Evolutionary conservation across 768 basidiomycete genomes (phyloP).

Genomic region (Lentinula raphanica): DNA sequence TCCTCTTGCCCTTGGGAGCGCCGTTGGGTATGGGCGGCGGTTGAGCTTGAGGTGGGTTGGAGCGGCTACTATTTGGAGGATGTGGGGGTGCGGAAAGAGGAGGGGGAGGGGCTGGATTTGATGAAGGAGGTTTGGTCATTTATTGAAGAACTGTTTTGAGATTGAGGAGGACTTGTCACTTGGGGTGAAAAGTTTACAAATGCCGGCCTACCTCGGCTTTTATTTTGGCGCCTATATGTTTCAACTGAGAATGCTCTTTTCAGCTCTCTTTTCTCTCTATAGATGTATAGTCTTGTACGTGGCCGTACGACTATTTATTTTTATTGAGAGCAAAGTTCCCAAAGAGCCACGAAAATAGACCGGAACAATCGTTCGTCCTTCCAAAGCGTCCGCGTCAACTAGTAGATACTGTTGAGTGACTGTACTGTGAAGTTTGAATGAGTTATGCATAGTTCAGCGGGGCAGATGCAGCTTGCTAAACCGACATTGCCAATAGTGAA

Average conservation of each 20-base stretch:
- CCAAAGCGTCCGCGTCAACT: too few relatives aligned
- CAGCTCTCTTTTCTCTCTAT: too few relatives aligned
- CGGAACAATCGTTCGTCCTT: neutral
- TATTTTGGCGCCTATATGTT: too few relatives aligned
- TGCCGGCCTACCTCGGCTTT: neutral
- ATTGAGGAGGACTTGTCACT: neutral
- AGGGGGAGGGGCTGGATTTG: slow-evolving; percentile 55
- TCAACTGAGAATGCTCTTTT: neutral
- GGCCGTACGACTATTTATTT: too few relatives aligned
- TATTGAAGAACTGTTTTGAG: slow-evolving; percentile 20
- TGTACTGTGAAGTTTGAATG: too few relatives aligned
- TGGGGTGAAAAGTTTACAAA: neutral
- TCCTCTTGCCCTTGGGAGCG: slow-evolving; percentile 62
- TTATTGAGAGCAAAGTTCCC: neutral
- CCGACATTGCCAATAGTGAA: too few relatives aligned
- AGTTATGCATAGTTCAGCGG: too few relatives aligned
- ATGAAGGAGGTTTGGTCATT: slow-evolving; percentile 46
- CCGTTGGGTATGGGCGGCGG: slow-evolving; percentile 37
- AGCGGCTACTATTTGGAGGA: slow-evolving; percentile 40
- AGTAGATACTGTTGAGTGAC: too few relatives aligned
- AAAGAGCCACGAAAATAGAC: neutral
- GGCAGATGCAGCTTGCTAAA: too few relatives aligned
- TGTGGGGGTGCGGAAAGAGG: slow-evolving; percentile 54
- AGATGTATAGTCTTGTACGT: too few relatives aligned
- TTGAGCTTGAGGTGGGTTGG: slow-evolving; percentile 23